These are phyloP conservation scores for Abortiporus biennis DNA, from an alignment of 1,284 basidiomycete species.

Conservation along the genomic window DNA sequence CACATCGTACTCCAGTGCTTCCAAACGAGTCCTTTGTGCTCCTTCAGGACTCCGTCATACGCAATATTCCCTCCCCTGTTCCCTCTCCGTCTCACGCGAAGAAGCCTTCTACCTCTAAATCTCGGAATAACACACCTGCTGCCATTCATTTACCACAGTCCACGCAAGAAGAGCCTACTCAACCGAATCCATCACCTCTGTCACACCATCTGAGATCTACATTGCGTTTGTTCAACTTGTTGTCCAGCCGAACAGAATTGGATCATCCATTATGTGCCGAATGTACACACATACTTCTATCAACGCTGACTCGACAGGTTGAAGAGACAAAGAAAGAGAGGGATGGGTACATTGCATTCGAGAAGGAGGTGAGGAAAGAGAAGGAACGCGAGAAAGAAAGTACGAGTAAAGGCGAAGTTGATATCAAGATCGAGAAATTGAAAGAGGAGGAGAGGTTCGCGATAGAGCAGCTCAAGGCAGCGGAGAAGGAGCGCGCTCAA, in stretches of 20 bases:
- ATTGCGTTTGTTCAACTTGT: slow-evolving; percentile 68
- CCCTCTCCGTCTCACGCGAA: slow-evolving; percentile 33
- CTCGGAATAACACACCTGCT: slow-evolving; percentile 18
- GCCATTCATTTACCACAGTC: slow-evolving; percentile 13
- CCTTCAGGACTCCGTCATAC: slow-evolving; percentile 75
- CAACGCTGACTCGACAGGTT: slow-evolving; percentile 74
- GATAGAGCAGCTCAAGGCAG: slow-evolving; percentile 68
- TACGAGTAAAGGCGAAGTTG: slow-evolving; percentile 54
- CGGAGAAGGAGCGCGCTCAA: slow-evolving; percentile 69
- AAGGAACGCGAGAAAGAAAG: slow-evolving; percentile 61
- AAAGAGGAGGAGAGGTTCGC: slow-evolving; percentile 69
- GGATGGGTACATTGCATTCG: slow-evolving; percentile 90
- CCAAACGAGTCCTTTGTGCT: slow-evolving; percentile 88
- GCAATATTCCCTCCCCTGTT: slow-evolving; percentile 49
- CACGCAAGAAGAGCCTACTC: slow-evolving; percentile 34
- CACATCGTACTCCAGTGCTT: slow-evolving; percentile 42
- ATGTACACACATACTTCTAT: slow-evolving; percentile 82
- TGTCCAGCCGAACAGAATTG: slow-evolving; percentile 77
- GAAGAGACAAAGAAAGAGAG: slow-evolving; percentile 89
- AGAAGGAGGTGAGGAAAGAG: slow-evolving; percentile 77
- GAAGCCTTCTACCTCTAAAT: slow-evolving; percentile 30
- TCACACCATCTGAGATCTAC: slow-evolving; percentile 75
- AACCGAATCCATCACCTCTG: slow-evolving; percentile 63
- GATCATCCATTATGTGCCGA: slow-evolving; percentile 96
- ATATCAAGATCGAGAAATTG: slow-evolving; percentile 66